A percentile compares a stretch with the other conserved stretches of the same genome.
Evolutionary conservation across 176 grass and related monocot genomes (phyloP).

Genomic region (Oryza rufipogon): DNA sequence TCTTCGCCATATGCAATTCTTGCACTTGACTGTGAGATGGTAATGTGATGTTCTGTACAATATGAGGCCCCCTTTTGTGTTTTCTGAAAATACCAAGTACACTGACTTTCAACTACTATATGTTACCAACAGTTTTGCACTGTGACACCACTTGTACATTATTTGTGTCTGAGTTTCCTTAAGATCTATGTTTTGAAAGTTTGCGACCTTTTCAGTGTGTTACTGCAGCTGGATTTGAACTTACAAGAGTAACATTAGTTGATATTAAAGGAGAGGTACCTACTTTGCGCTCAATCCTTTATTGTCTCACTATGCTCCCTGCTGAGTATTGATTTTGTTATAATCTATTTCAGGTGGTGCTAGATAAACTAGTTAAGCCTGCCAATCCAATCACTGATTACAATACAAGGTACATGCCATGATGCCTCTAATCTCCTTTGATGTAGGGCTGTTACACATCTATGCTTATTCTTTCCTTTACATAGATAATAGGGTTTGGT

Average conservation of each 20-base stretch:
- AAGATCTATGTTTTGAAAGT: slow-evolving; percentile 25
- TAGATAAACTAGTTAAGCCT: slow-evolving; percentile 96
- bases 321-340: slow-evolving; percentile 4
- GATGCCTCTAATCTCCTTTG: slow-evolving; percentile 18
- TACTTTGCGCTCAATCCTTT: slow-evolving; percentile 23
- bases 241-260: slow-evolving; percentile 92
- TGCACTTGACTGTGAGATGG: slow-evolving; percentile 99
- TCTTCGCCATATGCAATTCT: slow-evolving; percentile 71
- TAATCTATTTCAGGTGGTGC: slow-evolving; percentile 73
- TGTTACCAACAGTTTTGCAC: slow-evolving; percentile 1
- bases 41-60: slow-evolving; percentile 32
- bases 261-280: slow-evolving; percentile 89
- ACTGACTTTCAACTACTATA: neutral
- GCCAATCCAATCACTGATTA: slow-evolving; percentile 83
- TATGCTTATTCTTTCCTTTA: neutral
- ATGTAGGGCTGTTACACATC: neutral
- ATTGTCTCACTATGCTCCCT: slow-evolving; percentile 19
- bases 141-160: neutral
- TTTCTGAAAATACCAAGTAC: neutral
- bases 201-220: slow-evolving; percentile 73
- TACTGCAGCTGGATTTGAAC: slow-evolving; percentile 86
- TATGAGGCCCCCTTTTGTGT: slow-evolving; percentile 28
- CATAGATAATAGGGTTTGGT: too few species aligned
- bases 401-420: slow-evolving; percentile 80
- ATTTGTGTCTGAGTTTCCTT: neutral